Evolutionary conservation across 495 filamentous ascomycete species (phyloP).

Genomic region (Penicillium salamii): DNA sequence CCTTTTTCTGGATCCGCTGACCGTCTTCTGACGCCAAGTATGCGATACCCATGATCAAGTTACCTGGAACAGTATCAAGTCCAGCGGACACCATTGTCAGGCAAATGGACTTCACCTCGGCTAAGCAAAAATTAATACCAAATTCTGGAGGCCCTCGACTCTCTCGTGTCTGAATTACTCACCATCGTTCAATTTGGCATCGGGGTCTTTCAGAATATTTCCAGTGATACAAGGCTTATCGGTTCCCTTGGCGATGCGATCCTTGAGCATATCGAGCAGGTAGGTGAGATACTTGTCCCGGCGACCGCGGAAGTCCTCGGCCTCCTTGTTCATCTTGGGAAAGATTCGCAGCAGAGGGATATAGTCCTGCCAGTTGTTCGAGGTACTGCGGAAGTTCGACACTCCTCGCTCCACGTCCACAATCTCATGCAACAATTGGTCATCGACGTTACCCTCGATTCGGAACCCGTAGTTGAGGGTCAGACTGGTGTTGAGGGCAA

Average conservation of each 20-base stretch:
- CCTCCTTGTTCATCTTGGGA: constrained; percentile 51
- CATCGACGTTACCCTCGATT: constrained; percentile 57
- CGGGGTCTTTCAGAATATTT: constrained; percentile 64
- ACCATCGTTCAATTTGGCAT: constrained; percentile 61
- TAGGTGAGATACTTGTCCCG: constrained; percentile 57
- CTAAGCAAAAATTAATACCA: constrained; percentile 27
- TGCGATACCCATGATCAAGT: constrained; percentile 69
- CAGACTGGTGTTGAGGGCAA: constrained; percentile 62
- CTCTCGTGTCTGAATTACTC: constrained; percentile 3
- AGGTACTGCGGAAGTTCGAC: constrained; percentile 62
- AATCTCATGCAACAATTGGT: constrained; percentile 59
- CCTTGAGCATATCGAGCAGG: constrained; percentile 58
- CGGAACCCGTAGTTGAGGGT: constrained; percentile 66
- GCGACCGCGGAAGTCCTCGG: constrained; percentile 51
- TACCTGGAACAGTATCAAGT: constrained; percentile 67
- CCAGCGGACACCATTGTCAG: constrained; percentile 73
- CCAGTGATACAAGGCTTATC: constrained; percentile 71
- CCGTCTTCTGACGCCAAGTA: constrained; percentile 62
- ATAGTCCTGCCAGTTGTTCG: constrained; percentile 71
- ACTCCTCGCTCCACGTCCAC: constrained; percentile 60
- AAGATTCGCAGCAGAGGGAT: constrained; percentile 59
- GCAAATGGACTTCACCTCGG: constrained; percentile 70
- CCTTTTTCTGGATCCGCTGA: constrained; percentile 60
- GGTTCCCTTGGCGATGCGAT: constrained; percentile 55
- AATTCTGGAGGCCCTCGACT: no score